Conservation (phyloP, 1,139 yeast genomes). For the Kluyveromyces sp. region DNA sequence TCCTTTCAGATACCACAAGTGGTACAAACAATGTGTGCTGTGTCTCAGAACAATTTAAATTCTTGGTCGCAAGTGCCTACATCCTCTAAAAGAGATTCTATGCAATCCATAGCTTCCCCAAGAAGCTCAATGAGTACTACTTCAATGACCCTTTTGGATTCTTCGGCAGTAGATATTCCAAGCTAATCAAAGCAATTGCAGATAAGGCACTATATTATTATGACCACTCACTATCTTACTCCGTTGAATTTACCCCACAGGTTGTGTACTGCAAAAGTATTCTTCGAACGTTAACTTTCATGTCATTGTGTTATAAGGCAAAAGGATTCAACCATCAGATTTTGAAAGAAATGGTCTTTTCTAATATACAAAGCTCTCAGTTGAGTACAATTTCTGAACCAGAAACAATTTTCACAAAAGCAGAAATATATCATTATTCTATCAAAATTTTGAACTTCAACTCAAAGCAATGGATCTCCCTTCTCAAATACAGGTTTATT, state of each 20-base stretch:
- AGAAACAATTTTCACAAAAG: slow-evolving; percentile 21
- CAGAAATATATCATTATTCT: slow-evolving; percentile 45
- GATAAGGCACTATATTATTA: slow-evolving; percentile 49
- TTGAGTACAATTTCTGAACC: slow-evolving; percentile 17
- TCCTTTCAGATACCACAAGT: slow-evolving; percentile 53
- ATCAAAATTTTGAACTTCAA: slow-evolving; percentile 38
- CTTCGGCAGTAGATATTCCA: slow-evolving; percentile 29
- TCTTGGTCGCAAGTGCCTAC: slow-evolving; percentile 9
- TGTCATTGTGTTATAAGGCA: slow-evolving; percentile 48
- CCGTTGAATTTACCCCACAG: slow-evolving; percentile 77
- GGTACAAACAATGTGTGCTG: slow-evolving; percentile 26
- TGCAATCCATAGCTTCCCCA: slow-evolving; percentile 29
- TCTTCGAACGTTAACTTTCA: slow-evolving; percentile 53
- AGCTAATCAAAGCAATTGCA: slow-evolving; percentile 44
- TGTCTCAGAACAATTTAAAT: slow-evolving; percentile 22
- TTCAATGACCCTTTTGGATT: slow-evolving; percentile 8
- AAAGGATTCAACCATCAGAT: slow-evolving; percentile 41
- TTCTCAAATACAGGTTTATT: slow-evolving; percentile 57
- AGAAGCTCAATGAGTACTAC: slow-evolving; percentile 33
- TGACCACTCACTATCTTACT: slow-evolving; percentile 49
- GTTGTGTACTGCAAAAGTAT: slow-evolving; percentile 69
- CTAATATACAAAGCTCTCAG: slow-evolving; percentile 13
- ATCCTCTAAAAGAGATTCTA: slow-evolving; percentile 9
- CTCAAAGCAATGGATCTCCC: slow-evolving; percentile 38
- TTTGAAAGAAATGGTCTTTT: slow-evolving; percentile 37